Base-by-base conservation (phyloP, 805 yeast genomes). In the Babjeviella inositovora region DNA sequence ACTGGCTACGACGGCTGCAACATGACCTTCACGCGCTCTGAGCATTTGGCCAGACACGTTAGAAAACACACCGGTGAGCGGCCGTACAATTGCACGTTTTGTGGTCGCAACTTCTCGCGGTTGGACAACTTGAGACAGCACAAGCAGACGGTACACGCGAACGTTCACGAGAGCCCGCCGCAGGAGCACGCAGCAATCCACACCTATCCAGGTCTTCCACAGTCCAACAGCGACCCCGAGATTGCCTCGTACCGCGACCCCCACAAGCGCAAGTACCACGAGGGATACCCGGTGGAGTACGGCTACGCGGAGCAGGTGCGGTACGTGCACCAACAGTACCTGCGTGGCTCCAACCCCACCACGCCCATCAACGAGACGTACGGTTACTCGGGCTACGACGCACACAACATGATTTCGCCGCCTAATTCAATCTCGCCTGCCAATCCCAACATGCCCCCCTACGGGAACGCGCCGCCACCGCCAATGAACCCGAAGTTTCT, bases 61-160 rank as follows among this genome's bases (percentile, higher is more conserved):
- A 55, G 95, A 28, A 85, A 84, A 38, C 96, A 84, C 44, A 85
- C 95, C 1, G 96, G 95, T 20, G 96, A 84, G 45, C 57, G 93
- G 27, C 96, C 96, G 3, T 84, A 82, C 44, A 70, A 77, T 25
- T 84, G 96, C 45, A 75, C 74, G 23, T 76, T 75, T 43, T 80
- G 93, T 43, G 56, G 70, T 16, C 70, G 84, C 39, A 63, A 69
- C 40, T 84, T 84, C 42, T 71, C 84, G 10, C 60, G 96, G 22
- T 51, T 85, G 28, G 96, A 85, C 47, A 85, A 85, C 43, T 57
- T 85, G 31, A 62, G 94, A 29, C 96, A 85, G 50, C 96, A 84
- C 50, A 75, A 76, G 29, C 92, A 82, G 40, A 77, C 95, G 0
- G 84, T 75, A 5, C 84, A 75, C 33, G 70, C 72, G 20, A 13